phyloP scores from a whole-genome alignment of 352 stramenopile species.

The Globisporangium lucens region DNA sequence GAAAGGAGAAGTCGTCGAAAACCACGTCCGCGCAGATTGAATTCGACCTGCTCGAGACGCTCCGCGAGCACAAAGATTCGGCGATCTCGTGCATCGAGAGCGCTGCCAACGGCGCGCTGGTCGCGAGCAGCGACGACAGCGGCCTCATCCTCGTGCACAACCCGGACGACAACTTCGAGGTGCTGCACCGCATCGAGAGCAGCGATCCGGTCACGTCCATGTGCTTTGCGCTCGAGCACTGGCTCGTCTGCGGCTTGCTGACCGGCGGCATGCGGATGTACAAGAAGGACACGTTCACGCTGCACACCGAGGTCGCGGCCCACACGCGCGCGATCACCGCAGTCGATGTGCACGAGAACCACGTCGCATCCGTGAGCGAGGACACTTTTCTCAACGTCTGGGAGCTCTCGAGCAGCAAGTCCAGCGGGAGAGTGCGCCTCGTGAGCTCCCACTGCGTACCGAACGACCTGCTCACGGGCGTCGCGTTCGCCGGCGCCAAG shows the following conservation, averaged over 20 bases:
- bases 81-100: slow-evolving; percentile 61
- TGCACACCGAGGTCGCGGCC: slow-evolving; percentile 63
- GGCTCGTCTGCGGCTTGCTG: slow-evolving; percentile 56
- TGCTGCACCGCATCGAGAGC: slow-evolving; percentile 52
- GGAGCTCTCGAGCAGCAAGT: slow-evolving; percentile 37
- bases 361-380: slow-evolving; percentile 62
- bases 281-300: slow-evolving; percentile 35
- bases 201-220: slow-evolving; percentile 47
- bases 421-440: slow-evolving; percentile 33
- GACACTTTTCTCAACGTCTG: slow-evolving; percentile 83
- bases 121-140: slow-evolving; percentile 60
- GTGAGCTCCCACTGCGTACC: slow-evolving; percentile 55
- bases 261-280: slow-evolving; percentile 60
- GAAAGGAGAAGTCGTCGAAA: slow-evolving; percentile 53
- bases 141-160: slow-evolving; percentile 58
- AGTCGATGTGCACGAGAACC: slow-evolving; percentile 46
- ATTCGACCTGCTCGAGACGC: slow-evolving; percentile 63
- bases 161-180: slow-evolving; percentile 48
- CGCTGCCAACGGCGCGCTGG: slow-evolving; percentile 27
- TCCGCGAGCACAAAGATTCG: slow-evolving; percentile 46
- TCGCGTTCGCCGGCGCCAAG: slow-evolving; percentile 46
- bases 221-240: slow-evolving; percentile 50
- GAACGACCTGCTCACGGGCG: slow-evolving; percentile 64
- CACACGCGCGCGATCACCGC: slow-evolving; percentile 70
- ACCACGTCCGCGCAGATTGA: slow-evolving; percentile 27